Conservation (phyloP, 805 yeast species). For the Barnettozyma populi region DNA sequence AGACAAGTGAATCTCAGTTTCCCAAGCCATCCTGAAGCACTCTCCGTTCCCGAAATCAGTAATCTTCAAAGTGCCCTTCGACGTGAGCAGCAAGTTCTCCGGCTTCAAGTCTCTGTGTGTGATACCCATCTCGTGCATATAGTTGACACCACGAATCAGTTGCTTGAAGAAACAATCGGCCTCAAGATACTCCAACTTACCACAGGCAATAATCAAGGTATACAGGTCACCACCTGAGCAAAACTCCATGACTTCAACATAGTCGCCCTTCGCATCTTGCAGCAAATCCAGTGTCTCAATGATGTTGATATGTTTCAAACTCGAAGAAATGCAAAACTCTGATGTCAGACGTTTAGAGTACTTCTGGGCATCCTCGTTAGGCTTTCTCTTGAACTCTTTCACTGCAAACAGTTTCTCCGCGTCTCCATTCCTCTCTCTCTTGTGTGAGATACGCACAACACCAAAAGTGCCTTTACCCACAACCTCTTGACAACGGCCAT, state of each 20-base stretch:
- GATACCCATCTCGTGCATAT: slow-evolving; percentile 88
- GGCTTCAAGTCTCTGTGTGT: slow-evolving; percentile 89
- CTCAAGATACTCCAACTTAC: slow-evolving; percentile 75
- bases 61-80: slow-evolving; percentile 68
- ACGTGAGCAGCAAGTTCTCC: slow-evolving; percentile 72
- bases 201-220: slow-evolving; percentile 66
- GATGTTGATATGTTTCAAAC: slow-evolving; percentile 72
- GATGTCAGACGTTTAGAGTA: slow-evolving; percentile 71
- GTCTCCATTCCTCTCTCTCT: slow-evolving; percentile 34
- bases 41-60: slow-evolving; percentile 88
- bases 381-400: slow-evolving; percentile 70
- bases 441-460: slow-evolving; percentile 83
- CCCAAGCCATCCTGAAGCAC: slow-evolving; percentile 85
- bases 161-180: slow-evolving; percentile 92
- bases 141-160: slow-evolving; percentile 72
- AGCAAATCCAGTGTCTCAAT: slow-evolving; percentile 71
- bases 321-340: slow-evolving; percentile 78
- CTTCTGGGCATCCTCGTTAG: slow-evolving; percentile 56
- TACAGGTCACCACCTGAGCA: slow-evolving; percentile 80
- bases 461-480: slow-evolving; percentile 95
- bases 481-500: slow-evolving; percentile 92
- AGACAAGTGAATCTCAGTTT: slow-evolving; percentile 58
- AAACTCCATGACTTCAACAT: slow-evolving; percentile 81
- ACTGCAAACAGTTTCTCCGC: slow-evolving; percentile 69
- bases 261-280: slow-evolving; percentile 77